Base-by-base conservation (phyloP, 371 early-diverging fungal species). In the Lichtheimia ornata region DNA sequence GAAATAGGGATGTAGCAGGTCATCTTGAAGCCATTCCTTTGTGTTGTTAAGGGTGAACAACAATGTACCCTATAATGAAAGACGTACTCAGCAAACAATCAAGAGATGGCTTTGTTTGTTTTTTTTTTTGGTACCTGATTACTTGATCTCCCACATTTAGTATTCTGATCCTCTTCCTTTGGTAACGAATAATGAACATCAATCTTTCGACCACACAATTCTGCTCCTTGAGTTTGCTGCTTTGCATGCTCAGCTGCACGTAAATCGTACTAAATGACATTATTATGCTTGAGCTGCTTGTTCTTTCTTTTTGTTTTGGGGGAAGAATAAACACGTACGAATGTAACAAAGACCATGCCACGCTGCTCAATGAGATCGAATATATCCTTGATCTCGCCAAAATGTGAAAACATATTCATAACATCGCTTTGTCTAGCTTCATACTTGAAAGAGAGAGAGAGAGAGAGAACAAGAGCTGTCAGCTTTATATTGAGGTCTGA, bases 141-240 rank as follows among this genome's bases (percentile, higher is more conserved):
- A 41, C 81, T 83, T 27, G 68, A 70, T 59, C 73, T 56, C 57
- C 83, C 84, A 64, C 84, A 83, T 59, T 66, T 63, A 28, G 71
- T 69, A 41, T 71, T 64, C 40, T 76, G 69, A 54, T 82, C 77
- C 57, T 81, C 77, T 51, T 78, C 82, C 50, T 83, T 83, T 14
- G 85, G 85, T 14, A 84, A 56, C n/a, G 84, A 83, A 69, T 81
- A 84, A 56, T 83, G 84, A 13, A 84, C 81, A 62, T 84, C 85
- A 53, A 84, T 75, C 59, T 75, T 67, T 56, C 84, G 70, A 30
- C 73, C 73, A 22, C 63, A 65, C 22, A 84, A 51, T 27, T 66
- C 58, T 9, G 59, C 59, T 18, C 71, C 72, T 59, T 83, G 79
- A 67, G 79, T 72, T 9, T 60, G 73, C 11, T 66, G 63, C 50